Conservation (phyloP, 2,329 filamentous ascomycete genomes). For the Tolypocladium album region DNA sequence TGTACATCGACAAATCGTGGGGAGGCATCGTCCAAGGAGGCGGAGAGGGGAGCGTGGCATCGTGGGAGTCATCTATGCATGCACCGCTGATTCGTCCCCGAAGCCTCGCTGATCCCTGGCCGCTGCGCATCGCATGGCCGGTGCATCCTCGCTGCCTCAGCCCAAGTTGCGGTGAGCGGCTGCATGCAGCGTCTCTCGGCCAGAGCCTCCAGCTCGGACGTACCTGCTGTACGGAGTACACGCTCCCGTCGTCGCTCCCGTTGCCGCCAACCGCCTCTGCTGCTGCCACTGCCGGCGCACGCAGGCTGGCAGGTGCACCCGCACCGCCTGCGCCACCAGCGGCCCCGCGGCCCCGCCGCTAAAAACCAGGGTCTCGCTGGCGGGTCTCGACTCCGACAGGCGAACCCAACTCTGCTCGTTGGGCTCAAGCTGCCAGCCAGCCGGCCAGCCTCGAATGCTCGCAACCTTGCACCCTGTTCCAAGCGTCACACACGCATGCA, state of each 20-base stretch:
- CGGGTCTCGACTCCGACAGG: not conserved
- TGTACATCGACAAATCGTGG: not conserved
- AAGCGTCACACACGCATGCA: not conserved
- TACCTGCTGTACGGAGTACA: too few species aligned
- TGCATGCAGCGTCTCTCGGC: not conserved
- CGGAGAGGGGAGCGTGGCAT: not conserved
- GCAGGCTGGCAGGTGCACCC: too few species aligned
- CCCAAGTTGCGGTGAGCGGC: not conserved
- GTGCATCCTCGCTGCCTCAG: not conserved
- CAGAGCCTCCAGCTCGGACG: not conserved
- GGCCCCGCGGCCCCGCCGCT: not conserved
- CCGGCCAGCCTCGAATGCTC: too few species aligned
- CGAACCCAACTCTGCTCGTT: not conserved
- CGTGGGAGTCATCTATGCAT: not conserved
- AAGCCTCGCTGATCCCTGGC: not conserved
- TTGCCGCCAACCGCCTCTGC: not conserved
- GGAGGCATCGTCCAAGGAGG: not conserved
- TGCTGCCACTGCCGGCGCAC: not conserved
- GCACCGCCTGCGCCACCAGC: not conserved
- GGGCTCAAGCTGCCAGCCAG: not conserved
- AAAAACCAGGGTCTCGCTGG: not conserved
- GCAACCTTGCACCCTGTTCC: not conserved
- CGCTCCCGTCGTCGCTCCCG: not conserved
- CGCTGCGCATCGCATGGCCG: not conserved
- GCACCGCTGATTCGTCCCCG: not conserved